Percentiles rank a stretch among this genome's conserved stretches.
These are phyloP conservation scores for Ophiostoma pallidulum DNA, from an alignment of 2,329 filamentous ascomycete species.

Conservation along the genomic window DNA sequence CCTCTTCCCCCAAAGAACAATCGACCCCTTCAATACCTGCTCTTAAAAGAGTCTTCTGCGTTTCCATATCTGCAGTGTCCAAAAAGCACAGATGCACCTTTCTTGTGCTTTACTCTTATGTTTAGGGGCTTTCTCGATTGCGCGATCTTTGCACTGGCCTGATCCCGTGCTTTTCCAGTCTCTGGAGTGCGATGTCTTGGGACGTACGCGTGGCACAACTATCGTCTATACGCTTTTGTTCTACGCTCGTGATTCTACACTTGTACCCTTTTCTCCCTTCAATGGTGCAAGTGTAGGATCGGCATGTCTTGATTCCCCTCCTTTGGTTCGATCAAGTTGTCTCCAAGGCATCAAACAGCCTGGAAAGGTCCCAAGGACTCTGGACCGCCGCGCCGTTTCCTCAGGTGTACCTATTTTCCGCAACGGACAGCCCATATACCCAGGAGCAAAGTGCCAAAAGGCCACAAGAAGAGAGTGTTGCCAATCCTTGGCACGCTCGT, in stretches of 20 bases:
- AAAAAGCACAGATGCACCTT: conserved; percentile 42
- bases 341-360: conserved; percentile 39
- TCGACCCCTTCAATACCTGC: too few relatives aligned
- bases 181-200: conserved; percentile 78
- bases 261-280: conserved; percentile 52
- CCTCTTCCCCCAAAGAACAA: conserved; percentile 23
- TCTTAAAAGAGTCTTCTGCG: conserved; percentile 18
- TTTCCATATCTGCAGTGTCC: conserved; percentile 38
- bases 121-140: conserved; percentile 79
- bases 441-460: conserved; percentile 44
- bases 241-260: conserved; percentile 69
- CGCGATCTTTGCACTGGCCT: conserved; percentile 85
- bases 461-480: conserved; percentile 41
- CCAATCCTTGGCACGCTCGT: conserved; percentile 32
- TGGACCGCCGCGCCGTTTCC: conserved; percentile 23
- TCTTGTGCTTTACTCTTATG: conserved; percentile 85
- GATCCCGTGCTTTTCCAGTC: conserved; percentile 76
- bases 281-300: conserved; percentile 68
- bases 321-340: conserved; percentile 51
- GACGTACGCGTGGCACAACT: conserved; percentile 57
- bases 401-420: conserved; percentile 43
- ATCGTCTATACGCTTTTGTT: conserved; percentile 51
- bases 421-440: conserved; percentile 52
- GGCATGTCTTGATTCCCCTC: conserved; percentile 60
- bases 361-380: conserved; percentile 11